These are phyloP conservation scores for Alternaria longipes DNA, from an alignment of 2,329 filamentous ascomycete genomes.

Conservation along the genomic window DNA sequence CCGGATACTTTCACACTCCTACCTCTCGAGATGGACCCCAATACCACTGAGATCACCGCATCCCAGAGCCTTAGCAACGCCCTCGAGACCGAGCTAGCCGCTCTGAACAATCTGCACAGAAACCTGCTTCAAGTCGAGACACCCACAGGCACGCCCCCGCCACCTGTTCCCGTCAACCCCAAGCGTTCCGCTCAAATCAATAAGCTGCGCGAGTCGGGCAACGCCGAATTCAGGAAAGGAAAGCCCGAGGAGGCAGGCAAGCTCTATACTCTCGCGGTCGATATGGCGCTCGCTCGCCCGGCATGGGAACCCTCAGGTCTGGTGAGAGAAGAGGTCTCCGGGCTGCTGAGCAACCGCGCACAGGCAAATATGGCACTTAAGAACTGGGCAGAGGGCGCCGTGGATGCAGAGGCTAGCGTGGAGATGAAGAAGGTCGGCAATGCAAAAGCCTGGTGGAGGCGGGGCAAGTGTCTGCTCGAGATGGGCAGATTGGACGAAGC, in stretches of 20 bases:
- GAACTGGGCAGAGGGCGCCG: slow-evolving; percentile 84
- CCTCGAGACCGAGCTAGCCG: slow-evolving; percentile 63
- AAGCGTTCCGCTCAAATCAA: slow-evolving; percentile 87
- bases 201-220: slow-evolving; percentile 91
- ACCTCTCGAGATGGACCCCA: slow-evolving; percentile 81
- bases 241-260: slow-evolving; percentile 78
- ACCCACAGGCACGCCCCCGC: slow-evolving; percentile 75
- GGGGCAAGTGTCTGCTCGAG: slow-evolving; percentile 85
- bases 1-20: slow-evolving; percentile 80
- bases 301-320: slow-evolving; percentile 87
- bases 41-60: slow-evolving; percentile 75
- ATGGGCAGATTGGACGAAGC: slow-evolving; percentile 91
- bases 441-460: slow-evolving; percentile 92
- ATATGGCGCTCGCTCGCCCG: slow-evolving; percentile 85
- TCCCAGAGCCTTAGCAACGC: slow-evolving; percentile 51
- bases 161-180: slow-evolving; percentile 89
- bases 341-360: slow-evolving; percentile 84
- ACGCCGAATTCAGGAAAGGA: slow-evolving; percentile 81
- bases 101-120: slow-evolving; percentile 82
- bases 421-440: slow-evolving; percentile 88
- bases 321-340: slow-evolving; percentile 83
- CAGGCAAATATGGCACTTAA: slow-evolving; percentile 87
- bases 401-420: slow-evolving; percentile 87
- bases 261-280: slow-evolving; percentile 84
- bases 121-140: slow-evolving; percentile 71